These are phyloP conservation scores for Arthrobotrys musiformis DNA, from an alignment of 2,329 filamentous ascomycete genomes.

Conservation along the genomic window DNA sequence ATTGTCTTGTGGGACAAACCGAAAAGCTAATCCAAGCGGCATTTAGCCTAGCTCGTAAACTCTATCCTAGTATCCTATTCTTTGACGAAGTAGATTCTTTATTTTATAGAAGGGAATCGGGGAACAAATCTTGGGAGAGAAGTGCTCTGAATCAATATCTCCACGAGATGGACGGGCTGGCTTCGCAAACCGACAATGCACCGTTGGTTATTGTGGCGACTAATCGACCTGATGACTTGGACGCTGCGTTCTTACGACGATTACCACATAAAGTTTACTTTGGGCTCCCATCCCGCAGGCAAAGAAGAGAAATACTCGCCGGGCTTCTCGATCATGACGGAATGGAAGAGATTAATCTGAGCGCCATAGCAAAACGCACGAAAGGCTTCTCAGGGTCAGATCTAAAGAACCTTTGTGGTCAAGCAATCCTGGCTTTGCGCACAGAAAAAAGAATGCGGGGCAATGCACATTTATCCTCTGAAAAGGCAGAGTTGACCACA, in stretches of 20 bases:
- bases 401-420: slow-evolving; percentile 26
- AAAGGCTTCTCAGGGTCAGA: slow-evolving; percentile 43
- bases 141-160: slow-evolving; percentile 28
- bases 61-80: slow-evolving; percentile 37
- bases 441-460: not conserved
- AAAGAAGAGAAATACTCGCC: slow-evolving; percentile 20
- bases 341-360: slow-evolving; percentile 9
- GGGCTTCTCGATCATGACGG: slow-evolving; percentile 29
- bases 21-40: slow-evolving; percentile 23
- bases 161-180: slow-evolving; percentile 31
- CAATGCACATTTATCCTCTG: not conserved
- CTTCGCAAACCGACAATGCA: not conserved
- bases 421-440: slow-evolving; percentile 17
- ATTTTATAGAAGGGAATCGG: slow-evolving; percentile 17
- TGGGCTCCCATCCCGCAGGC: not conserved
- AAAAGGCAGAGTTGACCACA: not conserved
- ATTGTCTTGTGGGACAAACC: not conserved
- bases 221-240: slow-evolving; percentile 31
- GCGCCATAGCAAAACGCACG: slow-evolving; percentile 15
- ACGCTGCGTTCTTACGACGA: slow-evolving; percentile 31
- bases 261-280: slow-evolving; percentile 29
- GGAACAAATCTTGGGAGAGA: slow-evolving; percentile 24
- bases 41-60: slow-evolving; percentile 28
- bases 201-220: slow-evolving; percentile 35
- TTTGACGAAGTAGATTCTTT: slow-evolving; percentile 44